Evolutionary conservation across 1,284 basidiomycete genomes (phyloP), one percentile per base, ranked within the genome.

Genomic region (Cutaneotrichosporon daszewskae): DNA sequence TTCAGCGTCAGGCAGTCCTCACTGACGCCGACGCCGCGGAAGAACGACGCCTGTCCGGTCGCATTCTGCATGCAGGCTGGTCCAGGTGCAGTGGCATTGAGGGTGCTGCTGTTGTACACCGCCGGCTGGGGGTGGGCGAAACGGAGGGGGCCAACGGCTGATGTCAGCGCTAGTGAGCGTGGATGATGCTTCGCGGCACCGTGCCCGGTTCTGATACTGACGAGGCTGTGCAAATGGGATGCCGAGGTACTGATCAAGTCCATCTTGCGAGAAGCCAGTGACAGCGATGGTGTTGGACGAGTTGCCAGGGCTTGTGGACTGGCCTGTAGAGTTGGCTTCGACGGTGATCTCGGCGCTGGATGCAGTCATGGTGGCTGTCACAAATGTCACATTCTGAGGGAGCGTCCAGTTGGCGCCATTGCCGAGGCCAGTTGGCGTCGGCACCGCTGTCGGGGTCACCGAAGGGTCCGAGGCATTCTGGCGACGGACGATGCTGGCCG

Each of bases 131-230:
- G 67, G n/a, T 53, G 33, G 3, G 43, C 64, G 57, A 82, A 77
- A 2, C 79, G 66, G 0, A 60, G 51, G 14, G 53, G 45, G 4
- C 55, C 59, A 13, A 77, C 66, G 2, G 84, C 83, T 20, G 78
- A 1, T 3, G 34, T 44, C 23, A 40, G 47, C 14, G 6, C 8
- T n/a, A 14, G 20, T 16, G 3, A 20, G 9, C 8, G 37, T 13
- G 7, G 18, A 11, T 0, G 25, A 16, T 12, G 19, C 9, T n/a
- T n/a, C n/a, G n/a, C n/a, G n/a, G n/a, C n/a, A n/a, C n/a, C n/a
- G n/a, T n/a, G n/a, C n/a, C n/a, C 8, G 8, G 5, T 8, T 14
- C 5, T 7, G 26, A 9, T 3, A 40, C 47, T 42, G 32, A 49
- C 47, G 47, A 1, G 47, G 32, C 35, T 41, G 34, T 2, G 35